Evolutionary conservation across 2,329 filamentous ascomycete genomes (phyloP).

Genomic region (Albophoma yamanashiensis): DNA sequence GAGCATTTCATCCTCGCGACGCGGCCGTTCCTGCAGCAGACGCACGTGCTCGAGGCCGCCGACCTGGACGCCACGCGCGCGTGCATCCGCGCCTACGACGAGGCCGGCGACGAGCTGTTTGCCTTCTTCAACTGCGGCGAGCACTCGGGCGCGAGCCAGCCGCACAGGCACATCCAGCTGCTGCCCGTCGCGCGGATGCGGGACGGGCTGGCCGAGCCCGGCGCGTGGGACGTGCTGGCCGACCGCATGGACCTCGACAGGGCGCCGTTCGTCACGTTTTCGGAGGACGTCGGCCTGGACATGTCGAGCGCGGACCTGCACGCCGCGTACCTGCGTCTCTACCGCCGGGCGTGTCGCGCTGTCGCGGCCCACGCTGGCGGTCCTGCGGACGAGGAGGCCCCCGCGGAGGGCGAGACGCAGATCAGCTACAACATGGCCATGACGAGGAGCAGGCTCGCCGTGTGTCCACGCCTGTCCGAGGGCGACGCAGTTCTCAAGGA

Average conservation of each 20-base stretch:
- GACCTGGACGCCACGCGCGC: slow-evolving; percentile 53
- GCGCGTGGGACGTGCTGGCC: slow-evolving; percentile 38
- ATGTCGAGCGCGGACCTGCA: slow-evolving; percentile 27
- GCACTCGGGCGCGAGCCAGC: slow-evolving; percentile 60
- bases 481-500: slow-evolving; percentile 25
- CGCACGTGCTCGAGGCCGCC: slow-evolving; percentile 45
- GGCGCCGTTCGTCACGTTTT: slow-evolving; percentile 35
- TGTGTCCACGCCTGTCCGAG: slow-evolving; percentile 45
- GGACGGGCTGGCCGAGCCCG: slow-evolving; percentile 28
- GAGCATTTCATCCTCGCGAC: slow-evolving; percentile 66
- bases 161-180: slow-evolving; percentile 64
- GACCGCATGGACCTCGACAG: slow-evolving; percentile 20
- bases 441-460: slow-evolving; percentile 39
- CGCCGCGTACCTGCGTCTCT: slow-evolving; percentile 34
- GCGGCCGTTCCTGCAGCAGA: slow-evolving; percentile 51
- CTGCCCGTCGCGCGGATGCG: slow-evolving; percentile 55
- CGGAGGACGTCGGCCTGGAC: slow-evolving; percentile 21
- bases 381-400: slow-evolving; percentile 9
- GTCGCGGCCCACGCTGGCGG: slow-evolving; percentile 12
- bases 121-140: slow-evolving; percentile 62
- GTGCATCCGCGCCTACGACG: slow-evolving; percentile 47
- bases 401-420: slow-evolving; percentile 27
- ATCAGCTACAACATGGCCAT: slow-evolving; percentile 57
- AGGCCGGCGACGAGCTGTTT: slow-evolving; percentile 32
- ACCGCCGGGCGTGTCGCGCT: slow-evolving; percentile 31